These are phyloP conservation scores for Oxyria digyna DNA, from an alignment of 148 eudicot genomes.

Conservation along the genomic window DNA sequence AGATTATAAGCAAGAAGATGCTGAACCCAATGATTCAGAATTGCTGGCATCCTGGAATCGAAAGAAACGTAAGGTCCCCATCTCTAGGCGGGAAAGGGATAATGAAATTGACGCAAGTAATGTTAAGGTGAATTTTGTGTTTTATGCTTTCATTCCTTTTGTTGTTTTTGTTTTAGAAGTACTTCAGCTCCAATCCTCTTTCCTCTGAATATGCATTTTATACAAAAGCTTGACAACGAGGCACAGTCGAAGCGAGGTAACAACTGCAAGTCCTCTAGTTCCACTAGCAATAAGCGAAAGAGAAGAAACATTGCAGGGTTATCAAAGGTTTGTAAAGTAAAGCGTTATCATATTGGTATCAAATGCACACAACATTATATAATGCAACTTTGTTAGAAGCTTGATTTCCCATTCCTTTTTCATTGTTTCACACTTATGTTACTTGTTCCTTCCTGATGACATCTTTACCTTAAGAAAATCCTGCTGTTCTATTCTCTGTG, in stretches of 20 bases:
- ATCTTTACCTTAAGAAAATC: neutral
- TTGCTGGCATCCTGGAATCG: conserved; percentile 30
- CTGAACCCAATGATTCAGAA: conserved; percentile 29
- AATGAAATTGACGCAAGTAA: conserved; percentile 20
- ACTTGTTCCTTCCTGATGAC: neutral
- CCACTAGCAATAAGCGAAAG: conserved; percentile 40
- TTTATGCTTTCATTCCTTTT: conserved; percentile 7
- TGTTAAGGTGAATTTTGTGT: conserved; percentile 30
- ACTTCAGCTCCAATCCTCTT: neutral
- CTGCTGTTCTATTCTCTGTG: conserved; percentile 9
- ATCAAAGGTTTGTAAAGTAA: conserved; percentile 46
- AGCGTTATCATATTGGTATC: neutral
- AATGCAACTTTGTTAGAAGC: neutral
- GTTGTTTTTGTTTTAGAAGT: neutral
- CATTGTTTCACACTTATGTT: neutral
- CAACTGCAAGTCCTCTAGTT: conserved; percentile 25
- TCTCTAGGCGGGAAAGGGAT: conserved; percentile 21
- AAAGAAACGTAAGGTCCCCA: conserved; percentile 31
- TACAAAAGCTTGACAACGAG: conserved; percentile 22
- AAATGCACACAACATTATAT: neutral
- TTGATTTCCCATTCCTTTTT: neutral
- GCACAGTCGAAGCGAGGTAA: neutral
- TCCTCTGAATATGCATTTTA: neutral
- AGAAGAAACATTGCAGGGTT: conserved; percentile 47
- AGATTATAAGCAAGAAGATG: conserved; percentile 23